phyloP scores from a whole-genome alignment of 2,329 filamentous ascomycete genomes.

The Alternaria hordeiaustralica region DNA sequence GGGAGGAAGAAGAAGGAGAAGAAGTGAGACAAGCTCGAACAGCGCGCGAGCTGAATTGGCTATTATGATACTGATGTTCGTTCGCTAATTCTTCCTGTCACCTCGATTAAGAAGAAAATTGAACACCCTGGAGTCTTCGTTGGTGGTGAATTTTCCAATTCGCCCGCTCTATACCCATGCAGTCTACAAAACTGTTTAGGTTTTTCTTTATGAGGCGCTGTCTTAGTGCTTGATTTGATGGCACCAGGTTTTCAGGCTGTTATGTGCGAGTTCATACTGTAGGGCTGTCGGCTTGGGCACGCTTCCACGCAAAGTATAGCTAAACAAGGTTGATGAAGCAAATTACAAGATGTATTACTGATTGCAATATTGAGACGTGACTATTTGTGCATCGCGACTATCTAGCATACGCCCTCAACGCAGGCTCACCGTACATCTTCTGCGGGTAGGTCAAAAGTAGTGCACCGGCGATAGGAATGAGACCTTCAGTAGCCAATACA shows the following conservation, averaged over 20 bases:
- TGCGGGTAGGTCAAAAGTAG: conserved; percentile 35
- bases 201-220: too few relatives aligned
- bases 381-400: not conserved
- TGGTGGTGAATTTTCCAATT: too few relatives aligned
- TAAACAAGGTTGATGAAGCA: not conserved
- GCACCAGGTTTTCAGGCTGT: not conserved
- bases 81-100: too few relatives aligned
- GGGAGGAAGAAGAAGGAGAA: not conserved
- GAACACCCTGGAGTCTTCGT: too few relatives aligned
- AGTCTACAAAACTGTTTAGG: too few relatives aligned
- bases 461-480: conserved; percentile 50
- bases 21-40: not conserved
- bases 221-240: not conserved
- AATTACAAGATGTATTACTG: not conserved
- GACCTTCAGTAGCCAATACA: conserved; percentile 54
- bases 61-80: not conserved
- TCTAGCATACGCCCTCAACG: conserved; percentile 50
- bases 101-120: too few relatives aligned
- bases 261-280: not conserved
- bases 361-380: not conserved
- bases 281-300: not conserved
- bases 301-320: not conserved
- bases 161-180: too few relatives aligned
- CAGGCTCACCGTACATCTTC: conserved; percentile 50
- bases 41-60: not conserved